A percentile compares a stretch with the other conserved stretches of the same genome.
phyloP scores from a whole-genome alignment of 2,329 filamentous ascomycete genomes.

The Calonectria montana region DNA sequence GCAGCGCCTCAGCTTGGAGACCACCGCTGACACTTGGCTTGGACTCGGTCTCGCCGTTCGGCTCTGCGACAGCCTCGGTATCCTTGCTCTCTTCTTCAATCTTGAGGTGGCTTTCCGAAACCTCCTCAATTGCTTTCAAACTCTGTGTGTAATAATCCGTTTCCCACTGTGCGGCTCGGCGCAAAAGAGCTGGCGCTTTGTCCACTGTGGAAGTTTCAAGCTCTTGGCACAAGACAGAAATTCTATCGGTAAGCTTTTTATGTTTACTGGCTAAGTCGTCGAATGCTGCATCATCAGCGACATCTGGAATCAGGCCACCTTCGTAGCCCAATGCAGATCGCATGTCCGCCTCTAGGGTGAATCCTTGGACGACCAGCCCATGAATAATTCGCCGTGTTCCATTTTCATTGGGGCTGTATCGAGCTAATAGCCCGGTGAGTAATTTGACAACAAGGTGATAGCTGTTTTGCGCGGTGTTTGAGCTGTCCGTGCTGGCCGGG shows the following conservation, averaged over 20 bases:
- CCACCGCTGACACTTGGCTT: background rate
- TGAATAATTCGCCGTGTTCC: background rate
- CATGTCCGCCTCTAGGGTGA: background rate
- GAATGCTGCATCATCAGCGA: background rate
- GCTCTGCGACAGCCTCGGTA: background rate
- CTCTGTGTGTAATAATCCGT: background rate
- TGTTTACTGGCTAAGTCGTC: background rate
- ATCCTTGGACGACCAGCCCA: background rate
- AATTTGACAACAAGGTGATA: background rate
- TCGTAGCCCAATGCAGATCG: background rate
- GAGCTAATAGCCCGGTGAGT: background rate
- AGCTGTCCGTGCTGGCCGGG: background rate
- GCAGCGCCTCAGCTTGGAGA: background rate
- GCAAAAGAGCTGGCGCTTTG: background rate
- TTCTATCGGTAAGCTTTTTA: background rate
- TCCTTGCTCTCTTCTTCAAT: background rate
- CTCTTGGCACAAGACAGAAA: background rate
- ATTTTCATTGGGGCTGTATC: background rate
- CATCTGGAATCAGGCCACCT: background rate
- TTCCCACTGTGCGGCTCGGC: background rate
- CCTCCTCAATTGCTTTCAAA: background rate
- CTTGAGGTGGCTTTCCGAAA: background rate
- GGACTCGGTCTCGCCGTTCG: background rate
- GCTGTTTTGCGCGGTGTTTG: constrained; percentile 1
- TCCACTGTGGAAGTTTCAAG: background rate